These are phyloP conservation scores for Hortaea sp. DNA, from an alignment of 2,329 filamentous ascomycete genomes.

Conservation along the genomic window DNA sequence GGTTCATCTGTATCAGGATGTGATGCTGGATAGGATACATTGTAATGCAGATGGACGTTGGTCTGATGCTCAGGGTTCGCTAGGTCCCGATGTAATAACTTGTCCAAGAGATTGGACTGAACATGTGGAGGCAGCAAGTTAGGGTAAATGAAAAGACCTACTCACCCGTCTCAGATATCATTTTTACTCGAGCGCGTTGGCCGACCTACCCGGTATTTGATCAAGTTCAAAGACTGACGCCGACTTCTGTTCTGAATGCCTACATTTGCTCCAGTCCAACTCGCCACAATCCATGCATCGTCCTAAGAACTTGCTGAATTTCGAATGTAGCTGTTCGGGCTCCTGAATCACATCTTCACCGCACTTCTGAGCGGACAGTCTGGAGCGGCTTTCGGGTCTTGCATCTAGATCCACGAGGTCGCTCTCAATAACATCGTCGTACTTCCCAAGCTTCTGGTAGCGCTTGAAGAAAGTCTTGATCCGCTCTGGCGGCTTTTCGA, in stretches of 20 bases:
- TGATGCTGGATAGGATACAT: constrained; percentile 50
- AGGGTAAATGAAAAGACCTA: constrained; percentile 68
- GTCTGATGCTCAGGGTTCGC: constrained; percentile 66
- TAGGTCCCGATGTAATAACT: constrained; percentile 68
- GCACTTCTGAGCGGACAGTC: neutral
- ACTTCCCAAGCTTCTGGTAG: constrained; percentile 52
- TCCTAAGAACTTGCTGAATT: constrained; percentile 12
- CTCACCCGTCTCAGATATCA: constrained; percentile 5
- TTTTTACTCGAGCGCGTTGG: neutral
- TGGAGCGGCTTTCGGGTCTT: neutral
- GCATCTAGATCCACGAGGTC: constrained; percentile 8
- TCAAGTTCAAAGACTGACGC: constrained; percentile 46
- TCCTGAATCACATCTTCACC: neutral
- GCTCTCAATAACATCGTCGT: constrained; percentile 32
- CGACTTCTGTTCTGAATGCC: neutral
- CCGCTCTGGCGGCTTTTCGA: constrained; percentile 63
- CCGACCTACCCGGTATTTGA: constrained; percentile 54
- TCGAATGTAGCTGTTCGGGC: neutral
- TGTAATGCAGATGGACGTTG: constrained; percentile 79
- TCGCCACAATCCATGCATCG: neutral
- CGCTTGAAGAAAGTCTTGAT: constrained; percentile 66
- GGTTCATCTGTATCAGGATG: constrained; percentile 15
- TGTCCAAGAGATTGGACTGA: constrained; percentile 61
- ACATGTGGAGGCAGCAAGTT: constrained; percentile 58
- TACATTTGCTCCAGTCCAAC: neutral